Conservation (phyloP, 768 basidiomycete genomes). For the Rickenella mellea region DNA sequence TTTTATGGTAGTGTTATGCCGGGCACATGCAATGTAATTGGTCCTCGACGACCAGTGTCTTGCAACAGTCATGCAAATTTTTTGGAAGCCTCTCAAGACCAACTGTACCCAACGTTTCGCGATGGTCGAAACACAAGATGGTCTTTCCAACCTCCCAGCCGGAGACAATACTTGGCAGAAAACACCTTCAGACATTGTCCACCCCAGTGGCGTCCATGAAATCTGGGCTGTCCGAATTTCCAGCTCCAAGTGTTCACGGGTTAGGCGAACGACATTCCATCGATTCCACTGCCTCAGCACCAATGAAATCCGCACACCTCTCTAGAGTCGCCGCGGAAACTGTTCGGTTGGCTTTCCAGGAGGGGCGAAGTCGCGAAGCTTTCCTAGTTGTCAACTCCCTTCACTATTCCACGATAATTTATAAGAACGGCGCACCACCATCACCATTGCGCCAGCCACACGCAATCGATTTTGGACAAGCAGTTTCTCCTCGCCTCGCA, state of each 20-base stretch:
- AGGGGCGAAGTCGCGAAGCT: constrained; percentile 39
- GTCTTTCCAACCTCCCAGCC: not conserved
- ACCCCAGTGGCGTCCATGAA: not conserved
- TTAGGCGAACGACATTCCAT: too few relatives aligned
- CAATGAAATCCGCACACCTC: not conserved
- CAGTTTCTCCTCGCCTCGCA: constrained; percentile 49
- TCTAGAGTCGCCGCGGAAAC: constrained; percentile 35
- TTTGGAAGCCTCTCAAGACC: not conserved
- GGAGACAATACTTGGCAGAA: not conserved
- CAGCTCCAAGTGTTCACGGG: not conserved
- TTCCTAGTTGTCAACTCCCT: constrained; percentile 51
- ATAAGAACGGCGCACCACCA: constrained; percentile 5
- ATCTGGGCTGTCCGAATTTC: not conserved
- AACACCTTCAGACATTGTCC: not conserved
- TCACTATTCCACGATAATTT: constrained; percentile 25
- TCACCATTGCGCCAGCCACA: constrained; percentile 17
- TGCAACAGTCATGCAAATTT: not conserved
- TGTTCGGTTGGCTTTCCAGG: constrained; percentile 34
- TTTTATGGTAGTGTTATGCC: not conserved
- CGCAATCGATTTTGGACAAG: constrained; percentile 36
- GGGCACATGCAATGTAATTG: constrained; percentile 1
- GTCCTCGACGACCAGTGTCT: not conserved
- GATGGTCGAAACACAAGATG: not conserved
- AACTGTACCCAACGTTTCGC: not conserved
- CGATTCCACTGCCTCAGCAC: not conserved